phyloP scores from a whole-genome alignment of 2,329 filamentous ascomycete genomes.

The Macroventuria anomochaeta region DNA sequence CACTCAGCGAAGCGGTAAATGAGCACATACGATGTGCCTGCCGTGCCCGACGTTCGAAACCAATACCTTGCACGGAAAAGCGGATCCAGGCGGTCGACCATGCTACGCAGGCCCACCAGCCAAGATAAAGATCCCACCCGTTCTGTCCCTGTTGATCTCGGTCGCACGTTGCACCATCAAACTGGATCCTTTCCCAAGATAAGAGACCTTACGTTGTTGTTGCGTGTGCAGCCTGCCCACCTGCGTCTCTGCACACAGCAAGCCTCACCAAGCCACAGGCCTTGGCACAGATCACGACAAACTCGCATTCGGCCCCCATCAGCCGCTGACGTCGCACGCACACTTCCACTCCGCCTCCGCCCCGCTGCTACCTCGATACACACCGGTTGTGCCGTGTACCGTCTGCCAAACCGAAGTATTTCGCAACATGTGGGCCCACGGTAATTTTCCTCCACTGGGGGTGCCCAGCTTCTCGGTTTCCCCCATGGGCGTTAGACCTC shows the following conservation, averaged over 20 bases:
- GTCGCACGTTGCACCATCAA: not conserved
- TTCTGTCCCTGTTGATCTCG: slow-evolving; percentile 3
- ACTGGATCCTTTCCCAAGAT: slow-evolving; percentile 1
- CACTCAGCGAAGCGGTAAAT: not conserved
- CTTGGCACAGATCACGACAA: slow-evolving; percentile 5
- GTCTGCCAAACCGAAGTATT: slow-evolving; percentile 9
- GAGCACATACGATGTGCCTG: not conserved
- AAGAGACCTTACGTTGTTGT: not conserved
- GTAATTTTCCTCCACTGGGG: slow-evolving; percentile 4
- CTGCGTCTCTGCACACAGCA: not conserved
- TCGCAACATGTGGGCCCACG: not conserved
- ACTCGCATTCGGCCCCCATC: not conserved
- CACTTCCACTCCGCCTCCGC: slow-evolving; percentile 6
- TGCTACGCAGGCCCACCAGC: slow-evolving; percentile 10
- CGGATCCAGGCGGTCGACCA: not conserved
- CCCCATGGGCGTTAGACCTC: slow-evolving; percentile 10
- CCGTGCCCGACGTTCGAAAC: not conserved
- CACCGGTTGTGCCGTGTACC: slow-evolving; percentile 3
- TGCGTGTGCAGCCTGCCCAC: not conserved
- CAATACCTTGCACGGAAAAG: slow-evolving; percentile 9
- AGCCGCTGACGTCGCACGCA: slow-evolving; percentile 16
- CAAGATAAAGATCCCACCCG: slow-evolving; percentile 7
- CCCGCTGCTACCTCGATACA: slow-evolving; percentile 7
- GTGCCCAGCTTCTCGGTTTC: not conserved
- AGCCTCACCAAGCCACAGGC: slow-evolving; percentile 1